Percentiles rank a stretch among this genome's conserved stretches.
phyloP scores from a whole-genome alignment of 2,329 filamentous ascomycete species.

The Dryadomyces quercus-mongolicae region DNA sequence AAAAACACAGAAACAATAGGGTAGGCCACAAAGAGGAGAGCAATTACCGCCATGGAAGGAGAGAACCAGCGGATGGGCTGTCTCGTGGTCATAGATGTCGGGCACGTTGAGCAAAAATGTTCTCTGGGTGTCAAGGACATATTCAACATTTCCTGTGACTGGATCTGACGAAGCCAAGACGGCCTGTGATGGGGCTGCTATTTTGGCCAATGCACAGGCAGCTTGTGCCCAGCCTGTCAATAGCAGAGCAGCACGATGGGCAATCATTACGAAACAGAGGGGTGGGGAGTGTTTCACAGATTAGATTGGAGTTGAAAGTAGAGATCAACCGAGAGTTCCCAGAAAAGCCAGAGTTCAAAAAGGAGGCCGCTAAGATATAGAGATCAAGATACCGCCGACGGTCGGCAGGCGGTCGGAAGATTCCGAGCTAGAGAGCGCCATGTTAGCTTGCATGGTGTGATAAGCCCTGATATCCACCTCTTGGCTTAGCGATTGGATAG shows the following conservation, averaged over 20 bases:
- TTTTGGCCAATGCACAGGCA: neutral
- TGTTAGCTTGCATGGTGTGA: too few species aligned
- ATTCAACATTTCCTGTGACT: neutral
- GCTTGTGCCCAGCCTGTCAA: neutral
- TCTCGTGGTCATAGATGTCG: neutral
- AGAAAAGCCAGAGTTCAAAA: too few species aligned
- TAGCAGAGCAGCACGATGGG: neutral
- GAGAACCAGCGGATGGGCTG: constrained; percentile 4
- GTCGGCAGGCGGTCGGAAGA: too few species aligned
- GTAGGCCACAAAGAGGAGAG: neutral
- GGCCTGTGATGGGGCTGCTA: neutral
- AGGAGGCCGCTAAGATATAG: too few species aligned
- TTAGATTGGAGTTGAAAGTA: too few species aligned
- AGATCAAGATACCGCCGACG: too few species aligned
- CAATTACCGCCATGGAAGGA: constrained; percentile 7
- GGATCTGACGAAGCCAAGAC: neutral
- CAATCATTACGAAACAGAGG: too few species aligned
- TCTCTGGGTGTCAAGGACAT: constrained; percentile 2
- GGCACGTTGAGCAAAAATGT: constrained; percentile 7
- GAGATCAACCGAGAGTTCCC: too few species aligned
- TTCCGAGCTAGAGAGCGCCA: too few species aligned
- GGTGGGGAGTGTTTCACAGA: too few species aligned
- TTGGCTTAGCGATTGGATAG: too few species aligned
- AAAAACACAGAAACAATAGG: neutral
- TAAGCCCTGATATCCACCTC: too few species aligned